Base-by-base conservation (phyloP, 2,329 filamentous ascomycete genomes). In the Plectosphaerella sp. region DNA sequence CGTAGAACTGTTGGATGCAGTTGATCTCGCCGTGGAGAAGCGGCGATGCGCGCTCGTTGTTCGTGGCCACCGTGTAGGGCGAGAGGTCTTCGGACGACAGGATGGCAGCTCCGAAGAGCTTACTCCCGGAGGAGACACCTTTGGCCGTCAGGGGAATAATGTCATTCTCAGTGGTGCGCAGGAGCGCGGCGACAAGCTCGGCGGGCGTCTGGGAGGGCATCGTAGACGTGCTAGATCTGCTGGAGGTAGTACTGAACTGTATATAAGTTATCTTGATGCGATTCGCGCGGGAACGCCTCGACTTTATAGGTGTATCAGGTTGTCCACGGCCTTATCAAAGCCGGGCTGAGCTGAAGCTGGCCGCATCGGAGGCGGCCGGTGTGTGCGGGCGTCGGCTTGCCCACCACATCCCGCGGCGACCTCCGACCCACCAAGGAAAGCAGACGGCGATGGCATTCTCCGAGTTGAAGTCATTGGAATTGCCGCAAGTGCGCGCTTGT, bases 1-100 rank as follows among this genome's bases (percentile, higher is more conserved):
- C 70, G 65, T 80, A 83, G 67, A 83, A 83, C 33, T 74, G 65
- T 58, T 82, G 78, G 64, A 83, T 82, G 69, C 79, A 83, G 63
- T 82, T 79, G 63, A 83, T 80, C 58, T 83, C 80, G 54, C 79
- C 80, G 62, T 83, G 80, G 9, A 83, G 70, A 4, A 83, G 70
- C 2, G 80, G 80, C 5, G 79, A 82, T 1, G 62, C 62, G 11
- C 71, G 70, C 62, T 83, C 79, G 62, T 82, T 75, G 68, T 83
- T 83, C 45, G 78, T 82, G 10, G 78, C 72, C 6, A 78, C 72
- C 0, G 75, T 78, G 14, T 77, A 62, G 3, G 75, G 68, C 0
- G 57, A 45, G 6, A 82, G 72, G 15, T 60, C 62, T 2, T 63
- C 47, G 1, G 73, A 70, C 8, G 70, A 67, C 4, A 83, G 67